Percentiles rank a stretch among this genome's conserved stretches.
Conservation (phyloP, 2,329 filamentous ascomycete species). For the Paracamarosporium sp. region DNA sequence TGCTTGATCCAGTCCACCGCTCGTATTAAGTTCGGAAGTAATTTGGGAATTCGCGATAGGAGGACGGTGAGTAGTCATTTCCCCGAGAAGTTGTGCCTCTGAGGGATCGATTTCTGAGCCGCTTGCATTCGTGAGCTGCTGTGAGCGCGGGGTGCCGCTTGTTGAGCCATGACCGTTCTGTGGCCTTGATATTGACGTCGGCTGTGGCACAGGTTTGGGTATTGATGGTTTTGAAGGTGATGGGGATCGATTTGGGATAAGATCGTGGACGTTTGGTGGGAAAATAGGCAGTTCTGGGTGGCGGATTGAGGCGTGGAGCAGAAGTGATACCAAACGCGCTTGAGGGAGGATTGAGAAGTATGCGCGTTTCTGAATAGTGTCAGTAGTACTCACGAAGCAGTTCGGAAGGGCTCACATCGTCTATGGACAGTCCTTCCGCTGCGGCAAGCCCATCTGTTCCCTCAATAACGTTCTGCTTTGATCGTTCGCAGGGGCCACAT, state of each 20-base stretch:
- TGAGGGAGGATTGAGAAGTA: slow-evolving; percentile 70
- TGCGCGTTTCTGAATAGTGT: slow-evolving; percentile 60
- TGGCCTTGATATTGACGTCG: slow-evolving; percentile 16
- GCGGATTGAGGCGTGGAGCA: slow-evolving; percentile 66
- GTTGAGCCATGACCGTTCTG: slow-evolving; percentile 22
- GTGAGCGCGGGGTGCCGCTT: slow-evolving; percentile 27
- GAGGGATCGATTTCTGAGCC: slow-evolving; percentile 35
- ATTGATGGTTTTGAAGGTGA: slow-evolving; percentile 12
- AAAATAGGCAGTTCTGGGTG: slow-evolving; percentile 74
- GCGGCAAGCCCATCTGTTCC: slow-evolving; percentile 48
- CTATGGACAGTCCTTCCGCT: slow-evolving; percentile 47
- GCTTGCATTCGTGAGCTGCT: slow-evolving; percentile 23
- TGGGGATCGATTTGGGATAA: slow-evolving; percentile 26
- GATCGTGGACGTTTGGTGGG: slow-evolving; percentile 41
- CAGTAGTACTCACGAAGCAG: slow-evolving; percentile 6
- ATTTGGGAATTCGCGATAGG: slow-evolving; percentile 22
- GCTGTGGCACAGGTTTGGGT: slow-evolving; percentile 10
- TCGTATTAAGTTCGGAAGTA: slow-evolving; percentile 24
- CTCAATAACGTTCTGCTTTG: slow-evolving; percentile 37
- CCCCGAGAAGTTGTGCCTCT: slow-evolving; percentile 40
- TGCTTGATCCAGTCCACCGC: slow-evolving; percentile 8
- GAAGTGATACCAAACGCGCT: slow-evolving; percentile 67
- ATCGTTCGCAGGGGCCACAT: slow-evolving; percentile 65
- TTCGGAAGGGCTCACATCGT: slow-evolving; percentile 46
- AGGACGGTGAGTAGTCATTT: slow-evolving; percentile 17